Base-by-base conservation (phyloP, 345 rosid genomes). In the rapeseed (Brassica napus) region DNA sequence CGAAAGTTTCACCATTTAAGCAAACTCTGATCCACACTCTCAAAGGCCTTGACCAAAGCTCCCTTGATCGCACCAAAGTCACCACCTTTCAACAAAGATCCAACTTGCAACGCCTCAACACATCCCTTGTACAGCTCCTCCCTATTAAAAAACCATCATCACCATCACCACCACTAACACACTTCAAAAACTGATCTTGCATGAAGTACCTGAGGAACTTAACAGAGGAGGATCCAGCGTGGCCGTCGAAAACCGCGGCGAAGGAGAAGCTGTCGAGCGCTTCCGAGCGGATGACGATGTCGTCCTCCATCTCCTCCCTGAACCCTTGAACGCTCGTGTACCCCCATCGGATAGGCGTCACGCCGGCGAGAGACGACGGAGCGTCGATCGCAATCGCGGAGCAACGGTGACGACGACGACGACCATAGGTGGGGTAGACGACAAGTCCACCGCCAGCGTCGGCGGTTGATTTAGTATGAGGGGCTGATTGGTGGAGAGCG, bases 221-320 rank as follows among this genome's bases (percentile, higher is more conserved):
- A 75, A 86, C 97, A 28, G 95, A 84, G 75, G 94, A 79, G 63
- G 84, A 79, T 26, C 98, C 97, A 39, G 90, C 98, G 42, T 94
- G 98, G 49, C 98, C 97, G 64, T 94, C 98, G 66, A 91, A 87
- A 59, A 94, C 91, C 0, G 97, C 97, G 1, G 98, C 97, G 61
- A 88, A 94, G 5, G 95, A 88, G 95, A 89, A 94, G 31, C 86
- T 94, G 21, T 89, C 89, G 16, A 92, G 86, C 52, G 88, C 97
- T 1, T 89, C 97, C 3, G 95, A 84, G 62, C 91, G 88, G 65
- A 94, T 73, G 15, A 87, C 84, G 70, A 91, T 74, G 26, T 78
- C 89, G 55, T 94, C 98, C 80, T 94, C 98, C 97, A 91, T 94
- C 84, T 89, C 98, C 4, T 94, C 97, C 18, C 98, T 88, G 2